Conservation (phyloP, 1,284 basidiomycete genomes). For the Sporisorium scitamineum region DNA sequence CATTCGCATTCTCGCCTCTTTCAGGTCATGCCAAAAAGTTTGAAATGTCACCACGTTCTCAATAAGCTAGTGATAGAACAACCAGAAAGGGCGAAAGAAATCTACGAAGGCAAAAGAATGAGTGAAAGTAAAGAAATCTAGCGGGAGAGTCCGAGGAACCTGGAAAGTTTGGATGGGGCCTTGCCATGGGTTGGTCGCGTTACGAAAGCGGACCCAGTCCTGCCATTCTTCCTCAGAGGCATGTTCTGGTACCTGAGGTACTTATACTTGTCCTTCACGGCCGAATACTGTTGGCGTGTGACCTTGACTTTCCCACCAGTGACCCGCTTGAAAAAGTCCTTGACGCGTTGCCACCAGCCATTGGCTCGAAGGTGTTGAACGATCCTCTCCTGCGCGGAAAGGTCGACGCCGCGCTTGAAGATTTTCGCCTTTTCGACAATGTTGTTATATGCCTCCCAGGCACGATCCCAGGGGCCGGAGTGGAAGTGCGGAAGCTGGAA, state of each 20-base stretch:
- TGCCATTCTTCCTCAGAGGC: not conserved
- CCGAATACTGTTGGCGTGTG: not conserved
- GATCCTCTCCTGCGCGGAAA: not conserved
- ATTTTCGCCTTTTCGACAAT: not conserved
- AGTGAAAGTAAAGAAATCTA: not conserved
- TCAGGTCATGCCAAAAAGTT: not conserved
- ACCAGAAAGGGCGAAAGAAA: not conserved
- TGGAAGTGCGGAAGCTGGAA: not conserved
- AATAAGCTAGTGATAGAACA: not conserved
- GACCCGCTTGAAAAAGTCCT: slow-evolving; percentile 13
- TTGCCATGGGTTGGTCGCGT: not conserved
- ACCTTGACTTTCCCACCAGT: slow-evolving; percentile 13
- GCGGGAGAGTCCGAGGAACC: not conserved
- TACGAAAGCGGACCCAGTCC: not conserved
- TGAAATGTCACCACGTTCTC: not conserved
- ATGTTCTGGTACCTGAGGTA: not conserved
- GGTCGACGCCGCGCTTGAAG: slow-evolving; percentile 5
- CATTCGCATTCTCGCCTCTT: slow-evolving; percentile 12
- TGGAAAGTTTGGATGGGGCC: not conserved
- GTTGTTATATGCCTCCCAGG: slow-evolving; percentile 6
- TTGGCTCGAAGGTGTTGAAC: slow-evolving; percentile 16
- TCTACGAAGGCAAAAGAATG: not conserved
- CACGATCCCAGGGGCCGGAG: slow-evolving; percentile 25
- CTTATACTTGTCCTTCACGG: slow-evolving; percentile 12
- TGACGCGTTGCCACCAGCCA: slow-evolving; percentile 15